These are phyloP conservation scores for Carex parvula DNA, from an alignment of 176 grass and related monocot species.

Conservation along the genomic window DNA sequence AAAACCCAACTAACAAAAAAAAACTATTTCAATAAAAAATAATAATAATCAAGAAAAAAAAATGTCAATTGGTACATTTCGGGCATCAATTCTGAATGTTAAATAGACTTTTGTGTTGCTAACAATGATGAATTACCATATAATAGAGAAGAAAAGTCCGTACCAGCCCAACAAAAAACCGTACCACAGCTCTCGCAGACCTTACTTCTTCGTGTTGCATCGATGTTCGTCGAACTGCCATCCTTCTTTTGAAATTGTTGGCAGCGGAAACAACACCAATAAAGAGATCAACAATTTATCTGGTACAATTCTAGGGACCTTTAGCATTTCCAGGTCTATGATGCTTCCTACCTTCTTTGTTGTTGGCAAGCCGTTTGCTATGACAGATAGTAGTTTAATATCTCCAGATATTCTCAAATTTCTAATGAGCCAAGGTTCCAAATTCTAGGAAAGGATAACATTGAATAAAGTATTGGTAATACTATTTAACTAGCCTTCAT, in stretches of 20 bases:
- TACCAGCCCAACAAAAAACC: conserved; percentile 97
- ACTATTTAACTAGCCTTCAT: neutral
- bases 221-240: conserved; percentile 86
- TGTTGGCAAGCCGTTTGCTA: conserved; percentile 78
- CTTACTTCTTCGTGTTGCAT: conserved; percentile 78
- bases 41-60: neutral
- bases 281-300: conserved; percentile 65
- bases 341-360: conserved; percentile 60
- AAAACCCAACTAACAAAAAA: neutral
- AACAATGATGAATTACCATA: conserved; percentile 4
- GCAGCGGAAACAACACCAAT: conserved; percentile 93
- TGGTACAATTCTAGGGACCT: conserved; percentile 47
- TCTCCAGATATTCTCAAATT: conserved; percentile 67
- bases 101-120: neutral
- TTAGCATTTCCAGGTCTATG: conserved; percentile 50
- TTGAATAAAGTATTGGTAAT: neutral
- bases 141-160: conserved; percentile 6
- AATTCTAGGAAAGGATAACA: conserved; percentile 43
- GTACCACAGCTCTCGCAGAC: conserved; percentile 42
- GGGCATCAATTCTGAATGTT: neutral
- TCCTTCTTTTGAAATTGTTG: conserved; percentile 91
- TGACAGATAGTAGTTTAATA: conserved; percentile 66
- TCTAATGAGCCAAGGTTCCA: conserved; percentile 78
- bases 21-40: neutral
- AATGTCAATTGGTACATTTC: too few species aligned